Evolutionary conservation across 2,329 filamentous ascomycete species (phyloP).

Genomic region (Shiraia sp.): DNA sequence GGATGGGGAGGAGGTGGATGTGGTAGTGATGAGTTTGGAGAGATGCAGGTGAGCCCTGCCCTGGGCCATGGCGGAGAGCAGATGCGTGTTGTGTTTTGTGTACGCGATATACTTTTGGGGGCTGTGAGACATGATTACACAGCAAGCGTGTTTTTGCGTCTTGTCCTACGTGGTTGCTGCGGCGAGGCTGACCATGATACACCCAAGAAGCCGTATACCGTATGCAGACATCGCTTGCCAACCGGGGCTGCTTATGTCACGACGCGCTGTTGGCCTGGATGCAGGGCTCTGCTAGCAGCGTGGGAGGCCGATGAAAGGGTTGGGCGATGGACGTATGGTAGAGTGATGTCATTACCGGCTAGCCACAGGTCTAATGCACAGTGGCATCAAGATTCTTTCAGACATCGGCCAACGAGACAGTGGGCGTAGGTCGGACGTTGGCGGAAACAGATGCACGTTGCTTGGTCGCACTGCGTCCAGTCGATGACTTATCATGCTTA

Average conservation of each 20-base stretch:
- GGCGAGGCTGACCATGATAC: conserved; percentile 16
- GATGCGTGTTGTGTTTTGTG: conserved; percentile 19
- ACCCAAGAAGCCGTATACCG: conserved; percentile 9
- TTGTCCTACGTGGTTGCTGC: conserved; percentile 22
- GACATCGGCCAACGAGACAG: no score
- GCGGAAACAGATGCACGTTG: conserved; percentile 1
- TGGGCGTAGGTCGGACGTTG: conserved; percentile 6
- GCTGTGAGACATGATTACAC: conserved; percentile 12
- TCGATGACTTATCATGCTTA: no score
- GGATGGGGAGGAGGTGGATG: neutral
- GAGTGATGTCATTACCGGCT: conserved; percentile 26
- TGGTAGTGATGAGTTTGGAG: no score
- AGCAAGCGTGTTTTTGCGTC: no score
- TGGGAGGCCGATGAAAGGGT: neutral
- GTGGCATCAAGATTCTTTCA: conserved; percentile 14
- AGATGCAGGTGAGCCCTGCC: no score
- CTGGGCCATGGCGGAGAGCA: neutral
- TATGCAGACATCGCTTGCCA: neutral
- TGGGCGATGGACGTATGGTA: neutral
- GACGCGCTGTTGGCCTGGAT: neutral
- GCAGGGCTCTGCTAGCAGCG: neutral
- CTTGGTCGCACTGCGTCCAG: no score
- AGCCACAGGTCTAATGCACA: conserved; percentile 15
- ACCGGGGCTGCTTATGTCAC: no score
- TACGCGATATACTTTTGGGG: conserved; percentile 8